Conservation (phyloP, 2,329 filamentous ascomycete species). For the Pseudocercospora vitis region DNA sequence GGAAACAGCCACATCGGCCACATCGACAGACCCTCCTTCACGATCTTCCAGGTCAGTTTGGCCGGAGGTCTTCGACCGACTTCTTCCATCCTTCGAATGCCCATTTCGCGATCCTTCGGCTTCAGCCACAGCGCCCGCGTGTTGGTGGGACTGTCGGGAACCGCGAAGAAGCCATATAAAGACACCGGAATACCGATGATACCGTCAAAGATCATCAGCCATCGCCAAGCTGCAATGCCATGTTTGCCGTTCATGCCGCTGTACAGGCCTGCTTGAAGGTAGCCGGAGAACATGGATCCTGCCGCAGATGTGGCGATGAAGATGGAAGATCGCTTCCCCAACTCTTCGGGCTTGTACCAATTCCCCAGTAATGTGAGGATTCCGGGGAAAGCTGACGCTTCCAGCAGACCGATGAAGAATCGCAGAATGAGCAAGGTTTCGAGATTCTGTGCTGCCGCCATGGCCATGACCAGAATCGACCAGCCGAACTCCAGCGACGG, state of each 20-base stretch:
- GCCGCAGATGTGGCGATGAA: conserved; percentile 20
- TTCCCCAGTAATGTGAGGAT: conserved; percentile 16
- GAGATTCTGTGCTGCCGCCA: conserved; percentile 21
- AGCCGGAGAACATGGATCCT: conserved; percentile 23
- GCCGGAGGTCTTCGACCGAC: conserved; percentile 17
- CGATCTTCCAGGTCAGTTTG: conserved; percentile 17
- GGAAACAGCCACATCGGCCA: conserved; percentile 24
- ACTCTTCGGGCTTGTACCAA: conserved; percentile 22
- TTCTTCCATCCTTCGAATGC: conserved; percentile 19
- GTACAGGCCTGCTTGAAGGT: conserved; percentile 24
- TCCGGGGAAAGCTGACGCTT: conserved; percentile 20
- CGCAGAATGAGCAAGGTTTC: conserved; percentile 15
- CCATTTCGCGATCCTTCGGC: conserved; percentile 15
- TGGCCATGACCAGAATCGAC: conserved; percentile 19
- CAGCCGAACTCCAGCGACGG: conserved; percentile 18
- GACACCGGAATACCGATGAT: conserved; percentile 22
- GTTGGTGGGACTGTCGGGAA: conserved; percentile 21
- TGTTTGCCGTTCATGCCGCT: conserved; percentile 20
- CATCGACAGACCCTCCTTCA: conserved; percentile 15
- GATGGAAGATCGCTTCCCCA: conserved; percentile 22
- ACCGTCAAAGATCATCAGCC: conserved; percentile 24
- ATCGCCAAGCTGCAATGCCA: conserved; percentile 23
- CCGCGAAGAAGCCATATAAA: conserved; percentile 21
- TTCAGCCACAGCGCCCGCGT: conserved; percentile 22
- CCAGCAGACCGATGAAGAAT: conserved; percentile 19